phyloP scores from a whole-genome alignment of 805 yeast species.

The Cyberlindnera nakhonratchasimensis region DNA sequence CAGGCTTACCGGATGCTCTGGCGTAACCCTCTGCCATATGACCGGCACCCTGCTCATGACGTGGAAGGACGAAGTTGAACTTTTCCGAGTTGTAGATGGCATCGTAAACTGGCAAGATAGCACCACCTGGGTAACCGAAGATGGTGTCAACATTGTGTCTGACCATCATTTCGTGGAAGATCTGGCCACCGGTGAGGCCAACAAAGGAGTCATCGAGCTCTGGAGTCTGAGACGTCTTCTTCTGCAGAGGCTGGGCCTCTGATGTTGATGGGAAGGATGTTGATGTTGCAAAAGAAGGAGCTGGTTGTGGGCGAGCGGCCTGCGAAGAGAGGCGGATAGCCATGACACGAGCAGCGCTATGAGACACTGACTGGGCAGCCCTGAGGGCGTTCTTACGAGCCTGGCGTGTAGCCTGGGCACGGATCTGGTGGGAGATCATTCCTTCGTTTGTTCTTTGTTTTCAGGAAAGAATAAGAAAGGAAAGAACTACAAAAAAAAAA shows the following conservation, averaged over 20 bases:
- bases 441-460: not conserved
- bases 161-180: conserved; percentile 98
- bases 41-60: conserved; percentile 99
- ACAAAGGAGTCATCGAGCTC: conserved; percentile 81
- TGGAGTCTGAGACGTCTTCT: conserved; percentile 6
- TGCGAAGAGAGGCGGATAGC: conserved; percentile 14
- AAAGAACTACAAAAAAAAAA: not conserved
- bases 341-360: conserved; percentile 12
- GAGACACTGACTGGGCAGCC: conserved; percentile 9
- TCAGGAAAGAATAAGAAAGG: no score
- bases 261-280: conserved; percentile 12
- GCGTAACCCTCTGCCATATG: conserved; percentile 99
- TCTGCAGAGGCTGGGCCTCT: conserved; percentile 9
- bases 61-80: conserved; percentile 87
- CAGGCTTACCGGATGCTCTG: conserved; percentile 91
- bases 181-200: conserved; percentile 97
- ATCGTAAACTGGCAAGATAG: conserved; percentile 95
- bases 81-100: conserved; percentile 90
- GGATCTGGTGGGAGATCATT: conserved; percentile 19
- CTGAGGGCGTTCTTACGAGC: conserved; percentile 14
- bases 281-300: conserved; percentile 27
- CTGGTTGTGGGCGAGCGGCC: conserved; percentile 26
- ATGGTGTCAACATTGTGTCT: conserved; percentile 94
- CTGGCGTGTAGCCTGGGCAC: conserved; percentile 22
- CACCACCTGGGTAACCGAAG: conserved; percentile 99